Conservation (phyloP, 1,284 basidiomycete species). For the Chalciporus piperatoides region DNA sequence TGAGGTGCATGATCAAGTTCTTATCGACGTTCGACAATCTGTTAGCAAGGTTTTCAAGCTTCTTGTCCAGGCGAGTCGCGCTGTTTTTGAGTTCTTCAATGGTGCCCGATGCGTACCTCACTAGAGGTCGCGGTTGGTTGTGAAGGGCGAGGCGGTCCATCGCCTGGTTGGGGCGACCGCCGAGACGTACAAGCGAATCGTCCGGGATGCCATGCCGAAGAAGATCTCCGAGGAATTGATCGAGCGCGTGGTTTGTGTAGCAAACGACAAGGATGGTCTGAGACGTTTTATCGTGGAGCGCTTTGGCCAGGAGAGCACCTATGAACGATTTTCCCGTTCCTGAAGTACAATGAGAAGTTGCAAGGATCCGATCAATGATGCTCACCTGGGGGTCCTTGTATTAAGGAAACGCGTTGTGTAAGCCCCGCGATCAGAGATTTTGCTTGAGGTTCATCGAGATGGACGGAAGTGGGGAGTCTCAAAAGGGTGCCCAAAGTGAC, state of each 20-base stretch:
- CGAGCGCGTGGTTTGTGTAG: conserved; percentile 67
- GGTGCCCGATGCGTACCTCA: conserved; percentile 23
- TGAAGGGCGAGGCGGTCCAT: conserved; percentile 44
- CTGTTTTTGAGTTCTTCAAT: conserved; percentile 32
- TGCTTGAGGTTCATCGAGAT: conserved; percentile 50
- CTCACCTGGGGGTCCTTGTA: conserved; percentile 52
- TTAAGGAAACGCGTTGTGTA: conserved; percentile 50
- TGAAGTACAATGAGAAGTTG: conserved; percentile 30
- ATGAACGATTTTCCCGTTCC: conserved; percentile 71
- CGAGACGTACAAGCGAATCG: conserved; percentile 49
- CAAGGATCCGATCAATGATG: too few relatives aligned
- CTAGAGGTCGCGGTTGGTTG: conserved; percentile 19
- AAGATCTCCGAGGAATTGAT: conserved; percentile 60
- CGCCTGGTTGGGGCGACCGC: conserved; percentile 47
- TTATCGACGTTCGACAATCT: conserved; percentile 12
- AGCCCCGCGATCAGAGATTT: conserved; percentile 49
- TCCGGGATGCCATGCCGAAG: conserved; percentile 52
- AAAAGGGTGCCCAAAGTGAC: conserved; percentile 41
- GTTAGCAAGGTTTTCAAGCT: conserved; percentile 3
- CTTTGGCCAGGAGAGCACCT: conserved; percentile 58
- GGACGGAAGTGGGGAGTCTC: conserved; percentile 34
- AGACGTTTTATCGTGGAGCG: conserved; percentile 44
- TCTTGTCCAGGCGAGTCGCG: too few relatives aligned
- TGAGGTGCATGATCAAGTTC: conserved; percentile 41
- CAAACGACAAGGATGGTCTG: conserved; percentile 59